Evolutionary conservation across 495 filamentous ascomycete genomes (phyloP).

Genomic region (Xylaria venustula): DNA sequence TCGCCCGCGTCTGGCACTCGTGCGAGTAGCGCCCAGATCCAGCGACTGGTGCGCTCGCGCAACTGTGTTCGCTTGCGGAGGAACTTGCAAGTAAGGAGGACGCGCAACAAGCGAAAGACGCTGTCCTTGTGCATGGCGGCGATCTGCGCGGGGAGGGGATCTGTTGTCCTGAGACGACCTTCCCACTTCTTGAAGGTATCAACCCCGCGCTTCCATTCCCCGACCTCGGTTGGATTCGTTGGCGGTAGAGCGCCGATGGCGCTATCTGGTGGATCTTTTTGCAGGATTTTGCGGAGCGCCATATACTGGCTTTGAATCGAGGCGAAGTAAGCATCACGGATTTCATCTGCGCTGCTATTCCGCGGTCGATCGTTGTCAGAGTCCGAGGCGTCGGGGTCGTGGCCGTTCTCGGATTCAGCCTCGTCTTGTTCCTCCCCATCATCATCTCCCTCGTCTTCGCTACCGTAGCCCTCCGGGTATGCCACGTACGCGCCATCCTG

Average conservation of each 20-base stretch:
- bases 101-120: conserved; percentile 55
- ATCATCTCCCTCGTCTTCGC: conserved; percentile 15
- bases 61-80: conserved; percentile 48
- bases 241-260: conserved; percentile 52
- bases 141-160: conserved; percentile 67
- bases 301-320: conserved; percentile 60
- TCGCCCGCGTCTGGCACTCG: conserved; percentile 56
- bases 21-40: conserved; percentile 64
- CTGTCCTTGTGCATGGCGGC: conserved; percentile 64
- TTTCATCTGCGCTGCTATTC: conserved; percentile 32
- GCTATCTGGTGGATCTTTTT: conserved; percentile 49
- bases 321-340: conserved; percentile 59
- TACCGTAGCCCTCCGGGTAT: conserved; percentile 33
- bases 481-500: conserved; percentile 71
- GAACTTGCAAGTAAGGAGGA: conserved; percentile 44
- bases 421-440: conserved; percentile 16
- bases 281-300: conserved; percentile 57
- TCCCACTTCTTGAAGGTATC: conserved; percentile 51
- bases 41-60: conserved; percentile 49
- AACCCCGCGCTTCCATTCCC: conserved; percentile 38
- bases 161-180: conserved; percentile 47
- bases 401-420: conserved; percentile 9
- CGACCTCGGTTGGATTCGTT: conserved; percentile 57
- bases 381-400: conserved; percentile 18
- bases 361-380: conserved; percentile 36